Evolutionary conservation across 805 yeast genomes (phyloP), one percentile per base, ranked within the genome.

Genomic region (Spathaspora gorwiae): DNA sequence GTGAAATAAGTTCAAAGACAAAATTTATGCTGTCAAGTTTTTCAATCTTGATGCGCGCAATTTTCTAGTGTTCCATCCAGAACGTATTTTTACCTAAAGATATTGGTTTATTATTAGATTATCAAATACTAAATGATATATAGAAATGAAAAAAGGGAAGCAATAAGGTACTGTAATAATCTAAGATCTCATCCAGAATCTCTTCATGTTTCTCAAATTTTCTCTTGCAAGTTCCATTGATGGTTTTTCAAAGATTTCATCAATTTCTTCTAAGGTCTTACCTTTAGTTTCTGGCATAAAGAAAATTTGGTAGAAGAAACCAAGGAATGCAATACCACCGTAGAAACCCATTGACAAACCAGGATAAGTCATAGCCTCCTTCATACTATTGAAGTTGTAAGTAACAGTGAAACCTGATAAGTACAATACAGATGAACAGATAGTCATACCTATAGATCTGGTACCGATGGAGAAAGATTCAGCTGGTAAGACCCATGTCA

Each of bases 221-320:
- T 61, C 58, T 26, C 53, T 59, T n/a, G 68, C 65, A 38, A 72
- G 46, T 19, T 62, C 57, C 39, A 54, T 41, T 2, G 85, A 71
- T 26, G 80, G 70, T 56, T 67, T 74, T 43, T 72, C 63, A 66
- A 81, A 82, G 40, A 82, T 66, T 41, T 76, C 82, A 57, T 83
- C 89, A 48, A 83, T 78, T 64, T 83, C 88, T 65, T 83, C 90
- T 59, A 83, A 72, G 11, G 88, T 80, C 65, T 76, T 79, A 54
- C 78, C 83, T 65, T 82, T 83, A 32, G 89, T 83, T 65, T 84
- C 89, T 34, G 84, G 87, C 77, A 81, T 80, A 64, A 80, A 78
- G 49, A 80, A 57, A 27, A 61, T 50, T 60, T 78, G 82, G 60
- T 78, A 78, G 43, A 77, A 54, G 53, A 75, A 64, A 44, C 84